Evolutionary conservation across 2,329 filamentous ascomycete genomes (phyloP).

Genomic region (Phaeosphaeria sp.): DNA sequence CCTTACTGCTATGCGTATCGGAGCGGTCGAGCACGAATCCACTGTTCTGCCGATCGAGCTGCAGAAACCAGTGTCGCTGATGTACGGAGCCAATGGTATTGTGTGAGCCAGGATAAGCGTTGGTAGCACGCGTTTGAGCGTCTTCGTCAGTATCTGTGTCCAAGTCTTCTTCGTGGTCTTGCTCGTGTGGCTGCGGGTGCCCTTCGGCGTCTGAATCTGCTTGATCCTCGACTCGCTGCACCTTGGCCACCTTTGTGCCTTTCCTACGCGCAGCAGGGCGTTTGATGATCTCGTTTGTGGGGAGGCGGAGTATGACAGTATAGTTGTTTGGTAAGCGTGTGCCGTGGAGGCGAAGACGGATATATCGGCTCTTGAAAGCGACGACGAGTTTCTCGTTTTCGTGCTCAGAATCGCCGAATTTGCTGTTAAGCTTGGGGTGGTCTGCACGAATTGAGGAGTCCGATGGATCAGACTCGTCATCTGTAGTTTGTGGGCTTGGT

Average conservation of each 20-base stretch:
- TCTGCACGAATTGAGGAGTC: background rate
- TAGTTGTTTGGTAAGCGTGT: conserved; percentile 47
- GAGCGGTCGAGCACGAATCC: conserved; percentile 58
- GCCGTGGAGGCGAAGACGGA: conserved; percentile 52
- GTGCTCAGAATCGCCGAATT: background rate
- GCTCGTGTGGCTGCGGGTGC: conserved; percentile 5
- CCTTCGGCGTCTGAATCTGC: conserved; percentile 9
- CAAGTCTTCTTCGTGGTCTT: conserved; percentile 25
- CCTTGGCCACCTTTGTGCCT: conserved; percentile 2
- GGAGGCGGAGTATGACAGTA: conserved; percentile 50
- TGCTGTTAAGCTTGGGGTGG: background rate
- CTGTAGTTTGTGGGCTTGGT: conserved; percentile 40
- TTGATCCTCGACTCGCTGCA: background rate
- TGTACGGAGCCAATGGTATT: conserved; percentile 73
- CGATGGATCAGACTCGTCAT: conserved; percentile 16
- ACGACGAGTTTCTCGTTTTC: conserved; percentile 47
- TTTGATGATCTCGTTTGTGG: conserved; percentile 39
- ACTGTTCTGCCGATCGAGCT: conserved; percentile 64
- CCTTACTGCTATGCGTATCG: conserved; percentile 1
- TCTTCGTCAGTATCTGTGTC: conserved; percentile 55
- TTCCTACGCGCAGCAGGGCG: conserved; percentile 29
- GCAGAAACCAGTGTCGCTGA: conserved; percentile 71
- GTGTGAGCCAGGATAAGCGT: conserved; percentile 69
- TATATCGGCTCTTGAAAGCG: conserved; percentile 48
- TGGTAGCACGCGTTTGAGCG: conserved; percentile 58